Evolutionary conservation across 2,329 filamentous ascomycete species (phyloP).

Genomic region (Claviceps digitariae): DNA sequence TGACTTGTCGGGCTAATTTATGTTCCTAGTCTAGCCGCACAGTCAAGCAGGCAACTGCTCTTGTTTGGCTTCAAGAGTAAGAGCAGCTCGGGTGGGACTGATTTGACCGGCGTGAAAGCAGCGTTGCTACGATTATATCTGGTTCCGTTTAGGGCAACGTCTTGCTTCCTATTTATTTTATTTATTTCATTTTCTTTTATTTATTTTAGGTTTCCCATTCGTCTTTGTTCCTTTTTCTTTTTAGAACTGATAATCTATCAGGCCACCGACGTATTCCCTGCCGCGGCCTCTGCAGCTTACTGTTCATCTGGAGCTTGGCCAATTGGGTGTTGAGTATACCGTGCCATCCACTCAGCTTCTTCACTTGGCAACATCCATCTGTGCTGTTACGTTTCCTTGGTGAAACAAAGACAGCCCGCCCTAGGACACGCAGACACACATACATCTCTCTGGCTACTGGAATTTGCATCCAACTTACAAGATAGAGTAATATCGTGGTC

Average conservation of each 20-base stretch:
- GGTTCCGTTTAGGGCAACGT: not conserved
- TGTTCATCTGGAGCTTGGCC: not conserved
- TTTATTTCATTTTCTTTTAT: too few species aligned
- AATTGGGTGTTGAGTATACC: not conserved
- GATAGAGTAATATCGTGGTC: not conserved
- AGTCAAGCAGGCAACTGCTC: not conserved
- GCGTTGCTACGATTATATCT: not conserved
- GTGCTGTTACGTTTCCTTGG: not conserved
- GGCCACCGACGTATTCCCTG: not conserved
- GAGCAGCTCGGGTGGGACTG: not conserved
- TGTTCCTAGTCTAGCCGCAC: not conserved
- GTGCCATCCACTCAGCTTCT: not conserved
- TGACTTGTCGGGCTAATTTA: not conserved
- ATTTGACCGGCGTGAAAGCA: not conserved
- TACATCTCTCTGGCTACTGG: not conserved
- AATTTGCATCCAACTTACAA: not conserved
- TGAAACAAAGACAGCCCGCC: not conserved
- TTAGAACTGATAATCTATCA: not conserved
- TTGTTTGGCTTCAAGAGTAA: not conserved
- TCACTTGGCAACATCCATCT: not conserved
- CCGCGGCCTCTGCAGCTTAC: not conserved
- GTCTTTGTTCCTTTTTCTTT: too few species aligned
- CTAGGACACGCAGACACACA: not conserved
- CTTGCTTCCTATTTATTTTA: too few species aligned
- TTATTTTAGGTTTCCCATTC: too few species aligned